A percentile compares a stretch with the other conserved stretches of the same genome.
Conservation (phyloP, 176 grass and related monocot genomes). For the Juncus effusus region DNA sequence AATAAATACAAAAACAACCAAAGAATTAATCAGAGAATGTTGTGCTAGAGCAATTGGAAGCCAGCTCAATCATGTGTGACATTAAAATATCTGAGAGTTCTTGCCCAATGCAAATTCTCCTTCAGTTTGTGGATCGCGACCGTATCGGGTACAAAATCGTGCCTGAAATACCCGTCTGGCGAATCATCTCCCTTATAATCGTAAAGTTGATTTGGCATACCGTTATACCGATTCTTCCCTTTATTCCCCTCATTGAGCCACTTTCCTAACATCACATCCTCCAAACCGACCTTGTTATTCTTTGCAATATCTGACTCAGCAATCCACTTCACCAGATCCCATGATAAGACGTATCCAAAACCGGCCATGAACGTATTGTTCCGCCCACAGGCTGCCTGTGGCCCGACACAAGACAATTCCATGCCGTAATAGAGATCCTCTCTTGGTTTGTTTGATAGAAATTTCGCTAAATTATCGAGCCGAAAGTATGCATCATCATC, state of each 20-base stretch:
- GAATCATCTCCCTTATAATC: slow-evolving; percentile 36
- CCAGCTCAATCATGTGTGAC: slow-evolving; percentile 34
- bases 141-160: slow-evolving; percentile 33
- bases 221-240: slow-evolving; percentile 40
- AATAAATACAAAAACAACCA: slow-evolving; percentile 6
- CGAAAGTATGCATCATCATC: slow-evolving; percentile 70
- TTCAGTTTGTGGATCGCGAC: slow-evolving; percentile 57
- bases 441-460: slow-evolving; percentile 30
- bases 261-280: slow-evolving; percentile 47
- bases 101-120: slow-evolving; percentile 32
- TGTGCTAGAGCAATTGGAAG: slow-evolving; percentile 32
- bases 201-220: slow-evolving; percentile 51
- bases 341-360: slow-evolving; percentile 37
- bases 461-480: slow-evolving; percentile 21
- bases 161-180: slow-evolving; percentile 37
- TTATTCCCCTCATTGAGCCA: slow-evolving; percentile 37
- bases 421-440: slow-evolving; percentile 42
- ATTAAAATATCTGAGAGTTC: slow-evolving; percentile 53
- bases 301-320: slow-evolving; percentile 41
- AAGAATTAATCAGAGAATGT: background rate
- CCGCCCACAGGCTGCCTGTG: slow-evolving; percentile 2
- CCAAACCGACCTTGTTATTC: slow-evolving; percentile 29
- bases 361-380: slow-evolving; percentile 56
- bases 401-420: slow-evolving; percentile 32
- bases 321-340: slow-evolving; percentile 52